Evolutionary conservation across 1,284 basidiomycete genomes (phyloP), one percentile per base, ranked within the genome.

Genomic region (Vanrija humicola): DNA sequence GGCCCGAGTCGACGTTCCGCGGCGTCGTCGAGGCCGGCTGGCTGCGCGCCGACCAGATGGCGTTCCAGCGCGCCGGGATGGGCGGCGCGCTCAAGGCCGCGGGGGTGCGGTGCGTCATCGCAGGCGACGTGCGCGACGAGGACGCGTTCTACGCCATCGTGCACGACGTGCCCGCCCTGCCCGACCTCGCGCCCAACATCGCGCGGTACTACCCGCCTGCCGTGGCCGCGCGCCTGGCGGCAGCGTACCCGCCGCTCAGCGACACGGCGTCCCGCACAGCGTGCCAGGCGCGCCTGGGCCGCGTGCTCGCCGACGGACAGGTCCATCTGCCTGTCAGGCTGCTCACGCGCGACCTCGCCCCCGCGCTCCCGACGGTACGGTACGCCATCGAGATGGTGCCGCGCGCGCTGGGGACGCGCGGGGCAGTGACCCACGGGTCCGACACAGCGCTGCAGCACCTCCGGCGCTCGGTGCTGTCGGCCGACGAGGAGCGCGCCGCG

Each of bases 41-140:
- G 73, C 80, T 19, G 61, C 61, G 16, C 0, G 82, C 84, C 44
- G 64, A 71, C 50, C 79, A 83, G 3, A 85, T 89, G 82, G 74
- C 77, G 47, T 87, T 83, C 81, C 87, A 89, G 66, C 81, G 81
- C 0, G 85, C 86, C 5, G 77, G 72, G 3, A 78, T 89, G 54
- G 84, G 84, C 0, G 69, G 70, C 7, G 81, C 77, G 4, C 79
- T 89, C 8, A 72, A 67, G 28, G 79, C 77, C 16, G 83, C 82
- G 21, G 87, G 87, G 3, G 79, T 89, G 28, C 77, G 76, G 40
- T 82, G 80, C 64, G 77, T 89, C 54, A 74, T 85, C 43, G 70
- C 86, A 19, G 87, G 88, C 7, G 86, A 88, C 58, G 78, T 88
- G 47, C 78, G 78, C 16, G 87, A 89, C 62, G 87, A 73, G 61